A percentile compares a stretch with the other conserved stretches of the same genome.
phyloP scores from a whole-genome alignment of 495 filamentous ascomycete species.

The Penicillium coffeae region DNA sequence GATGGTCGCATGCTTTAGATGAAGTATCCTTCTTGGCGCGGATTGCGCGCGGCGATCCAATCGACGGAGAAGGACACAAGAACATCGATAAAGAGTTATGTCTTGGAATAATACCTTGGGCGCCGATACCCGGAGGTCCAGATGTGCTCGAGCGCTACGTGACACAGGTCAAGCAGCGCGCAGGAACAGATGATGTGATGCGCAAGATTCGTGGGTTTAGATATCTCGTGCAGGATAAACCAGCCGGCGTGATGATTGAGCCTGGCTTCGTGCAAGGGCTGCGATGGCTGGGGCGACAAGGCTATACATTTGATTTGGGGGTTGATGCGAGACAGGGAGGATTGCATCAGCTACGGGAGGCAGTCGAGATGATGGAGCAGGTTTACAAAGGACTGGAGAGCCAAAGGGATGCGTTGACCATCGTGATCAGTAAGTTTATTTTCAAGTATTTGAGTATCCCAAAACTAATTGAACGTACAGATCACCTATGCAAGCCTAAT shows the following conservation, averaged over 20 bases:
- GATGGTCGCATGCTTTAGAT: conserved; percentile 58
- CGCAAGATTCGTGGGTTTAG: conserved; percentile 66
- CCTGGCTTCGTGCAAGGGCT: conserved; percentile 64
- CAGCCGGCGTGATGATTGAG: conserved; percentile 55
- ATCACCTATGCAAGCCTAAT: conserved; percentile 87
- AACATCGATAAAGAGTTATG: conserved; percentile 49
- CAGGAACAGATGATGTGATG: conserved; percentile 32
- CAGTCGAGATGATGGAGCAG: conserved; percentile 65
- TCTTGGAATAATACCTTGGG: conserved; percentile 73
- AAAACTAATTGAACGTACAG: conserved; percentile 34
- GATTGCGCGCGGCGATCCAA: conserved; percentile 57
- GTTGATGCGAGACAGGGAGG: conserved; percentile 70
- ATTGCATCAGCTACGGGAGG: conserved; percentile 65
- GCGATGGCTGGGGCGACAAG: conserved; percentile 58
- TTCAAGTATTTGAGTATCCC: not conserved
- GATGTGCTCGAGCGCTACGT: conserved; percentile 48
- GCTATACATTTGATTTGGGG: conserved; percentile 73
- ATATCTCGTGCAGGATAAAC: conserved; percentile 77
- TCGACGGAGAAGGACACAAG: conserved; percentile 56
- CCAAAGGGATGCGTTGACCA: conserved; percentile 55
- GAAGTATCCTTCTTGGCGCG: conserved; percentile 65
- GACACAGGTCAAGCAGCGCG: conserved; percentile 32
- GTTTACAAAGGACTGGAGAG: conserved; percentile 50
- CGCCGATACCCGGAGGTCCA: conserved; percentile 64
- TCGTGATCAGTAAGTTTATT: conserved; percentile 59